phyloP scores from a whole-genome alignment of 169 alveolate species.

The Plasmodium berghei region DNA sequence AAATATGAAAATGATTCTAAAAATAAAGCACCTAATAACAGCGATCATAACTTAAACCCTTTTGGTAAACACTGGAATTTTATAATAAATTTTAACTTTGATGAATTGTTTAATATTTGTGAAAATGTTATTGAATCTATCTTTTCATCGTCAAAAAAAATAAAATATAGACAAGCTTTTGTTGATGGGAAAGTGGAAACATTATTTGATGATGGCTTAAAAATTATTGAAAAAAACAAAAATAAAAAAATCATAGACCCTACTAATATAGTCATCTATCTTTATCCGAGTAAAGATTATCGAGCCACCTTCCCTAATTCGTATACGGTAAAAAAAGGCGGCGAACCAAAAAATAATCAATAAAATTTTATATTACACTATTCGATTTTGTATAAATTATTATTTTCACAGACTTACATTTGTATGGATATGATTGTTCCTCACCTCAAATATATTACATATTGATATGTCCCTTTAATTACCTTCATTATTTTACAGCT shows the following conservation, averaged over 20 bases:
- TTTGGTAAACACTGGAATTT: constrained; percentile 75
- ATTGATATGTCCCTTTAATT: too few relatives aligned
- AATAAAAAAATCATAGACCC: constrained; percentile 74
- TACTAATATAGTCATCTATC: constrained; percentile 42
- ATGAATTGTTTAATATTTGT: constrained; percentile 65
- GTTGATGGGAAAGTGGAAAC: constrained; percentile 77
- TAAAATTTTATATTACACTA: too few relatives aligned
- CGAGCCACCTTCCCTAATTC: constrained; percentile 60
- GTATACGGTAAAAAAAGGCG: constrained; percentile 37
- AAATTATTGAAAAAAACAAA: constrained; percentile 74
- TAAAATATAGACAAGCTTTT: constrained; percentile 77
- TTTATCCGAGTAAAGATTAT: constrained; percentile 72
- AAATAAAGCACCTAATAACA: not conserved
- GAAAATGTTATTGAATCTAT: constrained; percentile 74
- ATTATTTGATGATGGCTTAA: constrained; percentile 74
- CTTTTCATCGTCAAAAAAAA: constrained; percentile 59
- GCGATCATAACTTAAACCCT: constrained; percentile 24
- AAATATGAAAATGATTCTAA: not conserved
- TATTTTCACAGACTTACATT: too few relatives aligned
- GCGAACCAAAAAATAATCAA: not conserved
- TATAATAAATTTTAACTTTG: constrained; percentile 65
- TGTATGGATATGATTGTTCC: too few relatives aligned
- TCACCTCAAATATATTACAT: too few relatives aligned
- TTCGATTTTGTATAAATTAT: too few relatives aligned
- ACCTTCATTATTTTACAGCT: constrained; percentile 12